Percentiles rank a stretch among this genome's conserved stretches.
Evolutionary conservation across 73 alveolate species (phyloP).

Genomic region (Tetrahymena elliotti): DNA sequence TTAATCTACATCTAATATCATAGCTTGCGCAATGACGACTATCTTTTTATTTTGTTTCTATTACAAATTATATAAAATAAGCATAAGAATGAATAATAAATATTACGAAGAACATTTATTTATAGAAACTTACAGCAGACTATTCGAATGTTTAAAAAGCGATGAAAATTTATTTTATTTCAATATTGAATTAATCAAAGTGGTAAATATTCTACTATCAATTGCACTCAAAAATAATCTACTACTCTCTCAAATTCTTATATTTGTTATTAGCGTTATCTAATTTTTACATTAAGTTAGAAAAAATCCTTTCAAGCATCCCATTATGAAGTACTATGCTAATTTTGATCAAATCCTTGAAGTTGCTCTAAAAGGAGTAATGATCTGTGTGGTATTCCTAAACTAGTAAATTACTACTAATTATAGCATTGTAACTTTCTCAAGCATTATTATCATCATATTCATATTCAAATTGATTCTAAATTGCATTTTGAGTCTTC

Average conservation of each 20-base stretch:
- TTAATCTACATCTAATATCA: neutral
- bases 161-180: neutral
- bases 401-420: neutral
- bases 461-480: no score
- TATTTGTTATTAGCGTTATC: neutral
- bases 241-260: neutral
- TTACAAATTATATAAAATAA: no score
- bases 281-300: neutral
- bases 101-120: neutral
- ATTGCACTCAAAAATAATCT: neutral
- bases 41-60: neutral
- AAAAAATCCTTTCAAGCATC: neutral
- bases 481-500: neutral
- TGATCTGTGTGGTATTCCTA: neutral
- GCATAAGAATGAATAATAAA: neutral
- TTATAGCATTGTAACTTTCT: neutral
- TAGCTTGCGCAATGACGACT: neutral
- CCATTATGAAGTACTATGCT: neutral
- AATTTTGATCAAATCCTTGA: neutral
- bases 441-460: neutral
- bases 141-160: neutral
- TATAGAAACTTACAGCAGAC: neutral
- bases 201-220: neutral
- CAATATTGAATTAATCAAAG: neutral
- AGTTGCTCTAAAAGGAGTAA: neutral